Percentiles rank a stretch among this genome's conserved stretches.
Evolutionary conservation across 768 basidiomycete species (phyloP).

Genomic region (Exidia glandulosa): DNA sequence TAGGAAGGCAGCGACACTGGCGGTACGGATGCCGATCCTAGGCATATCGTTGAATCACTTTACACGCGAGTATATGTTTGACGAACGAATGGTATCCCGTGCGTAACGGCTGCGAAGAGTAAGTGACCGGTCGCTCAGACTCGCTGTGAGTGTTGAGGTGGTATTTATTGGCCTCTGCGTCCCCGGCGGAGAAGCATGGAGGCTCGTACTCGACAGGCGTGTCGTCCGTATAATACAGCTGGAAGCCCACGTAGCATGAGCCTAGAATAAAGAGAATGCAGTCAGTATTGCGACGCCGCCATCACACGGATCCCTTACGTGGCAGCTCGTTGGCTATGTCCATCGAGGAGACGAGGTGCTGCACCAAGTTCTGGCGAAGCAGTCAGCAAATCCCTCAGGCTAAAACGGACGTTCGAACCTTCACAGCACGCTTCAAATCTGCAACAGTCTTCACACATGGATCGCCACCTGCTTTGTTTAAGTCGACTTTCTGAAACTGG

Average conservation of each 20-base stretch:
- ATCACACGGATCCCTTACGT: constrained; percentile 31
- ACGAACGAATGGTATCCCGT: constrained; percentile 66
- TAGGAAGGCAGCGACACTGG: constrained; percentile 63
- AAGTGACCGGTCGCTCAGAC: constrained; percentile 64
- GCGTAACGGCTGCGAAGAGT: constrained; percentile 52
- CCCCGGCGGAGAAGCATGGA: constrained; percentile 63
- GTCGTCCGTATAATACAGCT: constrained; percentile 70
- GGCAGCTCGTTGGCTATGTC: constrained; percentile 72
- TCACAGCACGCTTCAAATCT: constrained; percentile 75
- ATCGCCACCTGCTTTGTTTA: constrained; percentile 41
- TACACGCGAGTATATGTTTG: not conserved
- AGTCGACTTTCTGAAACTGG: constrained; percentile 39
- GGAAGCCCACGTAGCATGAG: constrained; percentile 80
- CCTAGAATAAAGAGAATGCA: no score
- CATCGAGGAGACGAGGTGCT: constrained; percentile 70
- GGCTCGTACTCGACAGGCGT: constrained; percentile 81
- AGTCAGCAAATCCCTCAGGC: not conserved
- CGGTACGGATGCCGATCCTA: constrained; percentile 60
- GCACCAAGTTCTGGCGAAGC: constrained; percentile 51
- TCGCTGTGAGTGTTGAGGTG: constrained; percentile 69
- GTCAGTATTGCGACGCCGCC: no score
- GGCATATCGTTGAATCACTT: not conserved
- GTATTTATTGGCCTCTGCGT: constrained; percentile 63
- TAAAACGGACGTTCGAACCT: constrained; percentile 30
- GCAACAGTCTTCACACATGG: constrained; percentile 62